phyloP scores from a whole-genome alignment of 2,329 filamentous ascomycete genomes.

The Pseudocercospora ulei region DNA sequence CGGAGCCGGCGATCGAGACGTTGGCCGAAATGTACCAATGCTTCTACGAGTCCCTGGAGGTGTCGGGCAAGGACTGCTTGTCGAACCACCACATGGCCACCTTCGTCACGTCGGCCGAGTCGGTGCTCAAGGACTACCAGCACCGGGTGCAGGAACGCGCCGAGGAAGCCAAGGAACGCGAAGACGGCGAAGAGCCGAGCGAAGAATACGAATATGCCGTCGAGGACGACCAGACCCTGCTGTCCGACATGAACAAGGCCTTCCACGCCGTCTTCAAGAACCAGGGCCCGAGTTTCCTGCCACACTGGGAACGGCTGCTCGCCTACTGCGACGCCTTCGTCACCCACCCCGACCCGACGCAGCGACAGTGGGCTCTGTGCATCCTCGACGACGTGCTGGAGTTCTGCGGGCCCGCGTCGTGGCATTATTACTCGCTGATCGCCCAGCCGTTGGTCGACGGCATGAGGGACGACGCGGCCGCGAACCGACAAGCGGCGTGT shows the following conservation, averaged over 20 bases:
- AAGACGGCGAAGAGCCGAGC: constrained; percentile 63
- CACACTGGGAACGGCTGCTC: constrained; percentile 77
- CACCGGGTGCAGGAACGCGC: constrained; percentile 69
- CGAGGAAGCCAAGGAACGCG: constrained; percentile 74
- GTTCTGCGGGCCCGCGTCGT: constrained; percentile 84
- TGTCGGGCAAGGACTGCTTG: constrained; percentile 76
- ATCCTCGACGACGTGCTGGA: constrained; percentile 98
- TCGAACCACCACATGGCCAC: constrained; percentile 67
- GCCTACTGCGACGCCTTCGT: constrained; percentile 79
- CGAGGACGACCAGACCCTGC: constrained; percentile 89
- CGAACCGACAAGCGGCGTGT: constrained; percentile 88
- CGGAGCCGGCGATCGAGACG: constrained; percentile 90
- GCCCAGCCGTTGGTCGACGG: constrained; percentile 77
- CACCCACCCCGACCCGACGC: constrained; percentile 69
- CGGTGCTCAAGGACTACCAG: constrained; percentile 86
- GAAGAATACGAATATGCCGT: constrained; percentile 84
- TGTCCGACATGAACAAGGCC: constrained; percentile 99
- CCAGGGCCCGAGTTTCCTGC: constrained; percentile 74
- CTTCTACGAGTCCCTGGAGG: constrained; percentile 97
- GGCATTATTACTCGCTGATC: constrained; percentile 76
- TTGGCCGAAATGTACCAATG: constrained; percentile 99
- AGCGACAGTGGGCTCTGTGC: constrained; percentile 97
- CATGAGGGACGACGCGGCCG: constrained; percentile 73
- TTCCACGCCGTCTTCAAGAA: constrained; percentile 99
- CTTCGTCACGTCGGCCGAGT: constrained; percentile 79